phyloP scores from a whole-genome alignment of 2,329 filamentous ascomycete genomes.

The Calonectria leucothoes region DNA sequence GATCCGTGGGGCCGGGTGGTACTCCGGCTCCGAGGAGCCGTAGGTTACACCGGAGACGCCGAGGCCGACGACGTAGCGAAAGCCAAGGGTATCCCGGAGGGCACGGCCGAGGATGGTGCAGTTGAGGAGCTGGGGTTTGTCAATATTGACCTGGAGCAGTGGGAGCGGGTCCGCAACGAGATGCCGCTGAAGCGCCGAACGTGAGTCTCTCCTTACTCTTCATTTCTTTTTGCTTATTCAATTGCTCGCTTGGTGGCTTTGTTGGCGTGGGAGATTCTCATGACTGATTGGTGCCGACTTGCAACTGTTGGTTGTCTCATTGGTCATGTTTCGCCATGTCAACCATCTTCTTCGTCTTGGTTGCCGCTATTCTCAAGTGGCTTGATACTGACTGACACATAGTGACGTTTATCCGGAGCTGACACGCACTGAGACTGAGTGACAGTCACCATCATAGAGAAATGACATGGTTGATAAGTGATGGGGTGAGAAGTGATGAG shows the following conservation, averaged over 20 bases:
- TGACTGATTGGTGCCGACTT: not conserved
- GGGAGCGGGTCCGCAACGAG: constrained; percentile 60
- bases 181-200: constrained; percentile 65
- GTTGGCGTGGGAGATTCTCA: not conserved
- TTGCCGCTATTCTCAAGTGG: not conserved
- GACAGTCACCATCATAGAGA: not conserved
- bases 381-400: constrained; percentile 10
- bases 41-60: constrained; percentile 35
- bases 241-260: not conserved
- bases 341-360: not conserved
- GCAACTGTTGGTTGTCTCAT: not conserved
- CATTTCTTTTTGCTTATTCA: not conserved
- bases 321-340: constrained; percentile 3
- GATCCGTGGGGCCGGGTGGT: constrained; percentile 87
- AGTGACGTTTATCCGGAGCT: constrained; percentile 42
- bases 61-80: constrained; percentile 30
- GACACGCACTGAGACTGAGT: not conserved
- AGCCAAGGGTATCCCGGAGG: constrained; percentile 44
- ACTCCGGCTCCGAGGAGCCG: constrained; percentile 70
- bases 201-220: constrained; percentile 52
- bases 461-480: not conserved
- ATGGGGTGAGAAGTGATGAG: not conserved
- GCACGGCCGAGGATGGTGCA: constrained; percentile 48
- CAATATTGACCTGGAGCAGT: constrained; percentile 62
- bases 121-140: constrained; percentile 64